Evolutionary conservation across 108 stramenopile genomes (phyloP).

Genomic region (Stephanodiscus minutulus): DNA sequence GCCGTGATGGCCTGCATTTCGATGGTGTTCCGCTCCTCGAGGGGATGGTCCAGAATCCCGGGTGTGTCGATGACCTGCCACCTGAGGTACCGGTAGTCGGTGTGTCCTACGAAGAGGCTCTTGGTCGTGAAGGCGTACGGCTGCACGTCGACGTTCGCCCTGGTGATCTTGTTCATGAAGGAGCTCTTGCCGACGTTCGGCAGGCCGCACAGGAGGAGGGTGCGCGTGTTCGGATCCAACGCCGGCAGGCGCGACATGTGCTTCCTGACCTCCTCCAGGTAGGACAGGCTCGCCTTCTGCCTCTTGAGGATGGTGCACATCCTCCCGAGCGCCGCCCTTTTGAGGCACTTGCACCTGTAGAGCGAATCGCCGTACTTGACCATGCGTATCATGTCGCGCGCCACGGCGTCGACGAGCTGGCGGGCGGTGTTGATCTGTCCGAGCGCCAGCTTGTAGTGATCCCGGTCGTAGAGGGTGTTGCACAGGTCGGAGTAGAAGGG

Average conservation of each 20-base stretch:
- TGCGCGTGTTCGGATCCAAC: slow-evolving; percentile 98
- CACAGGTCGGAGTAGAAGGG: slow-evolving; percentile 99
- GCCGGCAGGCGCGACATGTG: slow-evolving; percentile 97
- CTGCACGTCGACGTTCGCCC: slow-evolving; percentile 99
- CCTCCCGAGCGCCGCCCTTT: slow-evolving; percentile 97
- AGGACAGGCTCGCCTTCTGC: slow-evolving; percentile 93
- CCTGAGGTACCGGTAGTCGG: slow-evolving; percentile 96
- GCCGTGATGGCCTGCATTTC: slow-evolving; percentile 99
- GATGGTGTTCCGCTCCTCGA: slow-evolving; percentile 99
- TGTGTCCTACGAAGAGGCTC: slow-evolving; percentile 98
- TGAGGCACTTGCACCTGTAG: slow-evolving; percentile 99
- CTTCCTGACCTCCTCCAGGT: slow-evolving; percentile 98
- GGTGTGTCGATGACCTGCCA: slow-evolving; percentile 99
- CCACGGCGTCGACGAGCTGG: slow-evolving; percentile 87
- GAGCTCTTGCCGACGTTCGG: slow-evolving; percentile 98
- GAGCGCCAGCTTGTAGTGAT: slow-evolving; percentile 99
- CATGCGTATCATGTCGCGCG: slow-evolving; percentile 96
- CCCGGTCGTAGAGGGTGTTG: slow-evolving; percentile 98
- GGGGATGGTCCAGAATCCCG: slow-evolving; percentile 95
- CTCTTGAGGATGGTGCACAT: slow-evolving; percentile 99
- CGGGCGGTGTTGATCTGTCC: slow-evolving; percentile 98
- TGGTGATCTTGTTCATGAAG: slow-evolving; percentile 99
- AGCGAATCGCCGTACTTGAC: slow-evolving; percentile 98
- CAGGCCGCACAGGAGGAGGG: slow-evolving; percentile 95
- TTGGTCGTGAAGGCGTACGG: slow-evolving; percentile 99